phyloP scores from a whole-genome alignment of 352 stramenopile species.

The Phytopythium litorale region DNA sequence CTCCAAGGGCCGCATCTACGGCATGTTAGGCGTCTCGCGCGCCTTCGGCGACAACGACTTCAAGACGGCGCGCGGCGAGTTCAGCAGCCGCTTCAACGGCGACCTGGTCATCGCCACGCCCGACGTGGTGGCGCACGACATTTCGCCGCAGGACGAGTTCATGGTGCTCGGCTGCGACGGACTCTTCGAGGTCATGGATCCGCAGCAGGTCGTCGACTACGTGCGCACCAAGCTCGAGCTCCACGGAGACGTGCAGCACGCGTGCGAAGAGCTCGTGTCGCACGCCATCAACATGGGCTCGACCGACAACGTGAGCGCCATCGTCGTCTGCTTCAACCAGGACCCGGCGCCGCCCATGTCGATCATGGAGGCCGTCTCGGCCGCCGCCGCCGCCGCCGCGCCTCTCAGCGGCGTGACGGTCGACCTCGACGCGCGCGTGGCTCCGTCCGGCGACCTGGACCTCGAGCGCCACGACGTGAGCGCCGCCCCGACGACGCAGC shows the following conservation, averaged over 20 bases:
- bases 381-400: conserved; percentile 14
- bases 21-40: conserved; percentile 72
- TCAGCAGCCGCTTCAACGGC: conserved; percentile 79
- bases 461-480: background rate
- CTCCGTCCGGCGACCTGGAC: conserved; percentile 2
- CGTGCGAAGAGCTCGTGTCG: conserved; percentile 77
- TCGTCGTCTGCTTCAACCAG: conserved; percentile 80
- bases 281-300: conserved; percentile 78
- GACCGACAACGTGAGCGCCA: conserved; percentile 79
- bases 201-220: conserved; percentile 81
- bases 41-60: conserved; percentile 87
- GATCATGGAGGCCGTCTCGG: conserved; percentile 32
- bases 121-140: conserved; percentile 54
- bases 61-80: conserved; percentile 78
- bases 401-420: conserved; percentile 5
- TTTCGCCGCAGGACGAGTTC: conserved; percentile 69
- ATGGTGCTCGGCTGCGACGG: conserved; percentile 81
- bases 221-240: conserved; percentile 64
- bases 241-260: conserved; percentile 72
- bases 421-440: conserved; percentile 11
- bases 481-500: conserved; percentile 1
- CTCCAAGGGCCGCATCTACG: conserved; percentile 83
- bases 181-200: conserved; percentile 83
- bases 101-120: conserved; percentile 73
- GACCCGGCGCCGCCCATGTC: conserved; percentile 24